Base-by-base conservation (phyloP, 2,329 filamentous ascomycete genomes). In the Ceratocystis papillata region DNA sequence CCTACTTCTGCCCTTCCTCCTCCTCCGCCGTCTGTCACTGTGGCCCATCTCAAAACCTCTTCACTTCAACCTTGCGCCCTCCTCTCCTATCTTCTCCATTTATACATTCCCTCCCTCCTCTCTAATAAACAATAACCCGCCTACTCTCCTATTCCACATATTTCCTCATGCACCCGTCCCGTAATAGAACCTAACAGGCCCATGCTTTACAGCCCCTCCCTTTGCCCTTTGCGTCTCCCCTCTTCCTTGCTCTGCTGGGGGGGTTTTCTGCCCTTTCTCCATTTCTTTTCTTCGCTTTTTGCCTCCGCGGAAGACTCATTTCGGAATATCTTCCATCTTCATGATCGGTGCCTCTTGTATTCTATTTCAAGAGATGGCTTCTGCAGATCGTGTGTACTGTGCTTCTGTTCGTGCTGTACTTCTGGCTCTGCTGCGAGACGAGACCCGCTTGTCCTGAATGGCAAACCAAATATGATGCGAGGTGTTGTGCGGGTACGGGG, bases 281-380 rank as follows among this genome's bases (percentile, higher is more conserved):
- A 30, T n/a, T 15, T 30, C n/a, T 30, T 57, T 30, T 5, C 25
- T 30, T 57, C 12, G 5, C 30, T 57, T 57, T 57, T 30, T 57
- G 53, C 28, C 53, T 57, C 53, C 5, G 53, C 53, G 25, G 25
- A 30, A 30, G 25, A 57, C 53, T 57, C 22, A 57, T 57, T 57
- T 57, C 53, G 53, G 53, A 57, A 57, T 57, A 57, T 57, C 25
- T 57, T 57, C 53, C 53, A 57, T 33, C 53, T 22, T 57, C 22
- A 30, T 57, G 53, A 57, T 57, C 53, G 53, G 25, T 57, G 53
- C 53, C 30, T 57, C 30, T 17, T 33, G 25, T 33, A 8, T 57
- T 57, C 53, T 57, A 57, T 57, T 57, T 57, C 53, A 57, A 57
- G 53, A 57, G n/a, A 8, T 53, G 20, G 53, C 28, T 57, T 28